These are phyloP conservation scores for Daedaleopsis sinensis DNA, from an alignment of 768 basidiomycete genomes.

Conservation along the genomic window DNA sequence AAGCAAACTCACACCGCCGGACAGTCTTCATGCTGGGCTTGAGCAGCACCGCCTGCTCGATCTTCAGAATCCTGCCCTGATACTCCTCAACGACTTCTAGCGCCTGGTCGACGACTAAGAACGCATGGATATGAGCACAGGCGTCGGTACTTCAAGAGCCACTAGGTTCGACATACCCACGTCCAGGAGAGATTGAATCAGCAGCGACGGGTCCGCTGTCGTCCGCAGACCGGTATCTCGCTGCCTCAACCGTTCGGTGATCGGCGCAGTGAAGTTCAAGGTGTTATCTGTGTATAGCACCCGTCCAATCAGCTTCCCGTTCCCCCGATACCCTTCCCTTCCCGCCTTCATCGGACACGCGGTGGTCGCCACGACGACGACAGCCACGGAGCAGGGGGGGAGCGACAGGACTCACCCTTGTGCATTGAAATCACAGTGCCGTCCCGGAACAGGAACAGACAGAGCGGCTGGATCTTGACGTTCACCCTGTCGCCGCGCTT, in stretches of 20 bases:
- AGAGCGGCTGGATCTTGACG: conserved; percentile 64
- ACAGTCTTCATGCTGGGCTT: conserved; percentile 66
- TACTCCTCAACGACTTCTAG: conserved; percentile 72
- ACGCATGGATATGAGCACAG: background rate
- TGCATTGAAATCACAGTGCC: conserved; percentile 40
- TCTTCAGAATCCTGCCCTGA: conserved; percentile 60
- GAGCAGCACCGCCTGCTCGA: conserved; percentile 62
- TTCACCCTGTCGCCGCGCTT: conserved; percentile 60
- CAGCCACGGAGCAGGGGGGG: too few relatives aligned
- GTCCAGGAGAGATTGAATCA: conserved; percentile 73
- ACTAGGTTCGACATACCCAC: conserved; percentile 33
- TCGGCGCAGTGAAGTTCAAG: conserved; percentile 55
- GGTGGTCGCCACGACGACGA: too few relatives aligned
- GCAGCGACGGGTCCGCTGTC: conserved; percentile 66
- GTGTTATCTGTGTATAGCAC: conserved; percentile 35
- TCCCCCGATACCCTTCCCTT: too few relatives aligned
- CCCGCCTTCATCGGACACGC: too few relatives aligned
- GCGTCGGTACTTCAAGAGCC: conserved; percentile 13
- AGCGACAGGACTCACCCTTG: conserved; percentile 6
- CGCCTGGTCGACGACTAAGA: conserved; percentile 65
- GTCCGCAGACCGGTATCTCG: conserved; percentile 62
- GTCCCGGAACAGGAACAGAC: conserved; percentile 67
- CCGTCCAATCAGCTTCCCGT: background rate
- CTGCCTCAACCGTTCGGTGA: conserved; percentile 57
- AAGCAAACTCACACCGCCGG: conserved; percentile 46